Evolutionary conservation across 2,329 filamentous ascomycete genomes (phyloP).

Genomic region (Fusarium sp.): DNA sequence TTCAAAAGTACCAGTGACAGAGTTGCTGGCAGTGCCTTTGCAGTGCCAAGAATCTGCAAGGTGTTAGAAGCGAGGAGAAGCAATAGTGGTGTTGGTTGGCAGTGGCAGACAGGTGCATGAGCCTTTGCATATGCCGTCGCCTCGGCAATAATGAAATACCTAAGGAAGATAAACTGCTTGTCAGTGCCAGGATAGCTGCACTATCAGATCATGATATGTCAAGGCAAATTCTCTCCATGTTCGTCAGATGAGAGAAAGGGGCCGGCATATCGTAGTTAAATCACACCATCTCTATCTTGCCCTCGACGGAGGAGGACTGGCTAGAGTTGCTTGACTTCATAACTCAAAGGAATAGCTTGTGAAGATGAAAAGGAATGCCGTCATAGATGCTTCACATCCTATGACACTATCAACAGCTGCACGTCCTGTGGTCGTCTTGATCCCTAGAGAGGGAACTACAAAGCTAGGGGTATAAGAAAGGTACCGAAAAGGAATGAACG

Average conservation of each 20-base stretch:
- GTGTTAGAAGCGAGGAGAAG: neutral
- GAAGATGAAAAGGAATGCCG: conserved; percentile 1
- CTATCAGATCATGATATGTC: neutral
- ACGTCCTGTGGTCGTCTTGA: neutral
- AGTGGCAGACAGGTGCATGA: conserved; percentile 17
- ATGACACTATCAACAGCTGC: neutral
- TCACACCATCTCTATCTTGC: neutral
- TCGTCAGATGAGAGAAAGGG: conserved; percentile 24
- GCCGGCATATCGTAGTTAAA: conserved; percentile 1
- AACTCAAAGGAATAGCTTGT: neutral
- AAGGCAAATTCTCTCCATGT: neutral
- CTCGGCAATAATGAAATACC: neutral
- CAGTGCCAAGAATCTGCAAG: conserved; percentile 7
- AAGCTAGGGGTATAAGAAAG: neutral
- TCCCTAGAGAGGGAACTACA: neutral
- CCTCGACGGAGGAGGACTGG: neutral
- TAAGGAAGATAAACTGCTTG: neutral
- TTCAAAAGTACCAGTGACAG: neutral
- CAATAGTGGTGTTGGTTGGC: conserved; percentile 1
- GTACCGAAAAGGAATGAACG: neutral
- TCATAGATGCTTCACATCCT: conserved; percentile 4
- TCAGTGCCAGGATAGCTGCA: neutral
- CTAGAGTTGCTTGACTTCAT: neutral
- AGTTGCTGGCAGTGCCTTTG: neutral
- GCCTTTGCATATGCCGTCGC: neutral